Evolutionary conservation across 2,329 filamentous ascomycete genomes (phyloP).

Genomic region (Basipetospora chlamydospora): DNA sequence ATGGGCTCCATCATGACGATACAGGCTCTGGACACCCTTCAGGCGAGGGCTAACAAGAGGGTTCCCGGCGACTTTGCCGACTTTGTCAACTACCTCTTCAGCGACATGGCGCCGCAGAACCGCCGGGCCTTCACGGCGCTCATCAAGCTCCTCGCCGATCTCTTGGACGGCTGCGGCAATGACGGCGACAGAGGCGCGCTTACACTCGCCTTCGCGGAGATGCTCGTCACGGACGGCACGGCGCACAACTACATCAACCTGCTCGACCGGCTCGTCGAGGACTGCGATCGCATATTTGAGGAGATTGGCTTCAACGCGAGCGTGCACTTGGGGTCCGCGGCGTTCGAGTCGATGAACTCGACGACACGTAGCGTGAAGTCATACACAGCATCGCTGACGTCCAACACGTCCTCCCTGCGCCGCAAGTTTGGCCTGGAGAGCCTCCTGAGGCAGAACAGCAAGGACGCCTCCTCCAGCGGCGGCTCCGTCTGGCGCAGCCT

Average conservation of each 20-base stretch:
- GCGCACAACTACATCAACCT: slow-evolving; percentile 77
- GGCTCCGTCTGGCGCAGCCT: slow-evolving; percentile 75
- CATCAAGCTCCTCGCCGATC: slow-evolving; percentile 71
- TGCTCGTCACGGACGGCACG: slow-evolving; percentile 63
- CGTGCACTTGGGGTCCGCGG: slow-evolving; percentile 23
- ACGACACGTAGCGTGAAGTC: slow-evolving; percentile 40
- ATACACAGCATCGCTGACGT: slow-evolving; percentile 61
- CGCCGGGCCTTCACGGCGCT: slow-evolving; percentile 68
- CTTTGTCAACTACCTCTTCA: slow-evolving; percentile 49
- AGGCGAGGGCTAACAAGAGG: slow-evolving; percentile 48
- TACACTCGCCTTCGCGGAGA: slow-evolving; percentile 76
- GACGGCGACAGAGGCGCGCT: slow-evolving; percentile 81
- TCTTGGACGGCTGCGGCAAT: slow-evolving; percentile 80
- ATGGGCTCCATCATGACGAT: slow-evolving; percentile 74
- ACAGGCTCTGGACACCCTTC: slow-evolving; percentile 58
- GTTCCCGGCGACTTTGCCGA: slow-evolving; percentile 61
- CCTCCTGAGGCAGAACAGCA: slow-evolving; percentile 66
- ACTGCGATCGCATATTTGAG: slow-evolving; percentile 79
- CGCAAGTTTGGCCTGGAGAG: slow-evolving; percentile 71
- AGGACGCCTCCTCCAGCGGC: slow-evolving; percentile 54
- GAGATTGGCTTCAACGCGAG: slow-evolving; percentile 27
- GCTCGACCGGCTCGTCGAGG: slow-evolving; percentile 76
- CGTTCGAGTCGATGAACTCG: slow-evolving; percentile 46
- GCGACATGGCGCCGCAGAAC: slow-evolving; percentile 55
- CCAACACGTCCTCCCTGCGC: slow-evolving; percentile 73